These are phyloP conservation scores for Xylaria grammica DNA, from an alignment of 495 filamentous ascomycete genomes.

Conservation along the genomic window DNA sequence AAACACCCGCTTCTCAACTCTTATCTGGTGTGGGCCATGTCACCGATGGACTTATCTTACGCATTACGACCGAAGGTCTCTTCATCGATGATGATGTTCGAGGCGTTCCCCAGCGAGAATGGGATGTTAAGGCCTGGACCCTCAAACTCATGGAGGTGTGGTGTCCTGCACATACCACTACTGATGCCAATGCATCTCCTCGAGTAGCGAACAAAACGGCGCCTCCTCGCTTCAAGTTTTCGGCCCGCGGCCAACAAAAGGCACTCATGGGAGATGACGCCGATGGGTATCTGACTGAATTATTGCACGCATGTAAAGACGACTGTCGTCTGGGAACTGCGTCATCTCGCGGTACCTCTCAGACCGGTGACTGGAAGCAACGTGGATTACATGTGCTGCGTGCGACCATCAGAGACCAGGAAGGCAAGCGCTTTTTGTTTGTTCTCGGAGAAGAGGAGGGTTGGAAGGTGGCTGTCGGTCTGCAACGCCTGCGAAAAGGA, in stretches of 20 bases:
- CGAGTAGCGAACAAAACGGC: constrained; percentile 46
- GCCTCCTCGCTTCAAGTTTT: constrained; percentile 32
- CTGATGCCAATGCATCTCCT: constrained; percentile 34
- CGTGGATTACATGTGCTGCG: constrained; percentile 77
- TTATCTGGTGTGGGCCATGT: constrained; percentile 73
- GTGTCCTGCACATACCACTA: constrained; percentile 63
- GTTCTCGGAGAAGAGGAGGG: constrained; percentile 80
- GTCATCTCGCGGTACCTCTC: constrained; percentile 40
- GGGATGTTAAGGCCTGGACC: constrained; percentile 98
- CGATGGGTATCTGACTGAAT: constrained; percentile 61
- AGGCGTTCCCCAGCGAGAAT: constrained; percentile 86
- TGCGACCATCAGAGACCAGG: constrained; percentile 80
- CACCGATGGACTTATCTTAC: constrained; percentile 80
- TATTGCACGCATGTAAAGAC: constrained; percentile 66
- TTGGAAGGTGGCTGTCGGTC: constrained; percentile 88
- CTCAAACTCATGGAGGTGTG: constrained; percentile 91
- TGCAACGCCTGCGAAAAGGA: constrained; percentile 75
- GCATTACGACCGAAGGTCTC: constrained; percentile 85
- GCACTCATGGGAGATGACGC: constrained; percentile 64
- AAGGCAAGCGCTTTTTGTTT: constrained; percentile 83
- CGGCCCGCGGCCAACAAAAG: constrained; percentile 48
- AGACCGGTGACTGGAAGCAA: constrained; percentile 53
- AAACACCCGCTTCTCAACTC: constrained; percentile 79
- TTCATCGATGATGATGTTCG: constrained; percentile 96
- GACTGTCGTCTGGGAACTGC: constrained; percentile 56